phyloP scores from a whole-genome alignment of 371 early-diverging fungal species.

The Circinella minor region DNA sequence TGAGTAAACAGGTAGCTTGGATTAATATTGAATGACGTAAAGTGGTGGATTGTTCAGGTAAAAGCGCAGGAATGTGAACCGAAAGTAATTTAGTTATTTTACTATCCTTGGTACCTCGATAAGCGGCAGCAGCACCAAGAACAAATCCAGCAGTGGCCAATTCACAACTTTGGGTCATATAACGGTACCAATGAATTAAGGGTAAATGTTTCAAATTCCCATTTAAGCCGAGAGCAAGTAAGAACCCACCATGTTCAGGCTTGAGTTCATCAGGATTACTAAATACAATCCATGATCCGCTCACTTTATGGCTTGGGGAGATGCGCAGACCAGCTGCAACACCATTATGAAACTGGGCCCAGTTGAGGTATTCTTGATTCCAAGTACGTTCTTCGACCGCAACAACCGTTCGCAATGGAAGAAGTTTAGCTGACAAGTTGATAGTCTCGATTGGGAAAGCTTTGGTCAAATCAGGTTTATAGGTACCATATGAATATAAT shows the following conservation, averaged over 20 bases:
- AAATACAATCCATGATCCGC: slow-evolving; percentile 76
- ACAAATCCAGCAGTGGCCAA: slow-evolving; percentile 74
- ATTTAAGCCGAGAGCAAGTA: slow-evolving; percentile 81
- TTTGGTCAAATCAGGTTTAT: slow-evolving; percentile 56
- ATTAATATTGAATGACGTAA: slow-evolving; percentile 62
- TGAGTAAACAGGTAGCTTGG: slow-evolving; percentile 71
- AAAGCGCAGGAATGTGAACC: slow-evolving; percentile 72
- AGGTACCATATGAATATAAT: slow-evolving; percentile 70
- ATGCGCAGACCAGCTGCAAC: slow-evolving; percentile 82
- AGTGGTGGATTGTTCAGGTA: slow-evolving; percentile 43
- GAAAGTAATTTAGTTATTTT: slow-evolving; percentile 69
- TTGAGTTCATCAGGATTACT: slow-evolving; percentile 66
- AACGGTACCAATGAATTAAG: slow-evolving; percentile 63
- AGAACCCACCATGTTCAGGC: slow-evolving; percentile 78
- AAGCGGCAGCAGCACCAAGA: slow-evolving; percentile 75
- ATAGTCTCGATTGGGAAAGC: slow-evolving; percentile 61
- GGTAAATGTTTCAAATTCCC: slow-evolving; percentile 74
- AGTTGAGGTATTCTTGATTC: slow-evolving; percentile 57
- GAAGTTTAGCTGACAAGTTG: slow-evolving; percentile 61
- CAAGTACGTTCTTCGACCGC: slow-evolving; percentile 50
- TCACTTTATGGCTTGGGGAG: slow-evolving; percentile 58
- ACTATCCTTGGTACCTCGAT: slow-evolving; percentile 68
- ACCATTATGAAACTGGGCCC: slow-evolving; percentile 91
- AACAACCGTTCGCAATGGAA: slow-evolving; percentile 62
- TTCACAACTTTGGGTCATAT: slow-evolving; percentile 68